phyloP scores from a whole-genome alignment of 805 yeast genomes.

The Phaffomyces thermotolerans region DNA sequence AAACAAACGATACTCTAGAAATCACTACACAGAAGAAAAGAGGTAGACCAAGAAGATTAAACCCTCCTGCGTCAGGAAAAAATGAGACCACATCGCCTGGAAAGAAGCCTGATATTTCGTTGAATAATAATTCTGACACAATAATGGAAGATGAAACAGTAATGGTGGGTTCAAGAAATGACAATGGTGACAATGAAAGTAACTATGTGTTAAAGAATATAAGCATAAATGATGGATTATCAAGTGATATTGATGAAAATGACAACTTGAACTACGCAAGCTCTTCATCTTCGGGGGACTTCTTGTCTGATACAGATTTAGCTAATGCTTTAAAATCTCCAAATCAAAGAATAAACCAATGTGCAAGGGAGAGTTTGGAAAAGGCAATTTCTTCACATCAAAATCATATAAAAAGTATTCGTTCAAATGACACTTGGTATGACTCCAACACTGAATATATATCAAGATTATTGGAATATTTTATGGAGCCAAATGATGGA shows the following conservation, averaged over 20 bases:
- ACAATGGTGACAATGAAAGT: conserved; percentile 1
- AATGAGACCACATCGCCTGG: too few relatives aligned
- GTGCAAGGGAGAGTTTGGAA: conserved; percentile 22
- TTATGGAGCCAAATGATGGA: conserved; percentile 50
- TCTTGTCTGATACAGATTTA: conserved; percentile 45
- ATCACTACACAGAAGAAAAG: conserved; percentile 16
- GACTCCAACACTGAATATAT: conserved; percentile 35
- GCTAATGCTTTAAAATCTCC: conserved; percentile 35
- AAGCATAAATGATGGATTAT: conserved; percentile 17
- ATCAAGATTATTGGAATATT: conserved; percentile 43
- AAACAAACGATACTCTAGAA: not conserved
- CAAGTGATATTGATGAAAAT: conserved; percentile 19
- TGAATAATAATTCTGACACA: not conserved
- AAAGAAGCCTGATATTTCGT: conserved; percentile 6
- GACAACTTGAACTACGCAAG: conserved; percentile 6
- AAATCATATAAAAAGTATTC: conserved; percentile 7
- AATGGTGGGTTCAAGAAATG: conserved; percentile 10
- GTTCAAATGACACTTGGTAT: conserved; percentile 17
- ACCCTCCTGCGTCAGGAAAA: conserved; percentile 14
- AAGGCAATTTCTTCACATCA: conserved; percentile 15
- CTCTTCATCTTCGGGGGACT: conserved; percentile 45
- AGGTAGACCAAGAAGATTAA: conserved; percentile 21
- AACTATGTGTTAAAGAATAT: not conserved
- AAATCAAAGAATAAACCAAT: conserved; percentile 10
- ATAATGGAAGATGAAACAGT: conserved; percentile 1